Evolutionary conservation across 208 protist species (phyloP), one percentile per base, ranked within the genome.

Genomic region (Trypanosoma platydactyli): DNA sequence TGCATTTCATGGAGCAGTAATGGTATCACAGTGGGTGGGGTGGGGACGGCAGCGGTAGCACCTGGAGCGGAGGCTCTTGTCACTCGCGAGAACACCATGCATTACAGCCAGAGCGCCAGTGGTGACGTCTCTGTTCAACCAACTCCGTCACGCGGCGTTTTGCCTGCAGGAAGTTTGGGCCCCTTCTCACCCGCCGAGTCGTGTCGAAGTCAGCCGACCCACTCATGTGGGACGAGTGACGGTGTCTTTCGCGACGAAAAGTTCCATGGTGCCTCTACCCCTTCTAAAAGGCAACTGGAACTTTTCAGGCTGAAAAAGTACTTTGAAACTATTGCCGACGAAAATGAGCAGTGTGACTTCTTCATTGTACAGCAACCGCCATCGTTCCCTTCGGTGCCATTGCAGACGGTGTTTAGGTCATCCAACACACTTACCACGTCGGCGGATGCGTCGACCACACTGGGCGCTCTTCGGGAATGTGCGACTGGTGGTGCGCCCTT

Each of bases 331-430:
- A 40, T 73, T 46, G 51, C 18, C 16, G 45, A 67, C 5, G 68
- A 73, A 46, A 57, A 11, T 16, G 52, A 67, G 38, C 2, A 57
- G 15, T 73, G 60, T 50, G 68, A 73, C 0, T 73, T 73, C 52
- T 73, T 68, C 16, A 66, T 73, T 67, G 44, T 60, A 7, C 51
- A 25, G 29, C 52, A 62, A 24, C 62, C 60, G 0, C 41, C 59
- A 22, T 52, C 50, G n/a, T 20, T 73, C 18, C 9, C 60, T 13
- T 7, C 41, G 38, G 27, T 45, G 22, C 40, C 60, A 16, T 1
- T 38, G 13, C 15, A 13, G 25, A 25, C 13, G 1, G n/a, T 0
- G 3, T 22, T 41, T 55, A 64, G 22, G 59, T n/a, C 40, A 35
- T 7, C 62, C 16, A 41, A 1, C 12, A 45, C 20, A 38, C 24